Conservation (phyloP, 257 asterid genomes). For the Euphrasia confusa region DNA sequence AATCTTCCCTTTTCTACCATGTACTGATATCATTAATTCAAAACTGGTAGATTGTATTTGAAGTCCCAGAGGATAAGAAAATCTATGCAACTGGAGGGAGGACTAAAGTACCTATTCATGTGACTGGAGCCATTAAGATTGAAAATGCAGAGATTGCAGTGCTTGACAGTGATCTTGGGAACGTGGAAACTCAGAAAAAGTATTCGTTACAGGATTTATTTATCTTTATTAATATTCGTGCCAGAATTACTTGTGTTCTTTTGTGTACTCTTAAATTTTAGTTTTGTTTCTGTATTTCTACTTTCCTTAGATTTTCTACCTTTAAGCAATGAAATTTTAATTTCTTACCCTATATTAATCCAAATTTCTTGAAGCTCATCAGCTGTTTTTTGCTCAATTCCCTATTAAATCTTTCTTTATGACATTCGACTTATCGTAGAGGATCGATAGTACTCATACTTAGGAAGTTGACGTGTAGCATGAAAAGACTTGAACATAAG, state of each 20-base stretch:
- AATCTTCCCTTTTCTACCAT: conserved; percentile 12
- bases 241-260: too few relatives aligned
- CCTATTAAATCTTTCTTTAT: conserved; percentile 4
- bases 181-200: conserved; percentile 67
- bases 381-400: conserved; percentile 10
- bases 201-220: conserved; percentile 7
- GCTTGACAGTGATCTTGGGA: conserved; percentile 84
- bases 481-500: not conserved
- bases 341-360: not conserved
- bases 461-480: conserved; percentile 10
- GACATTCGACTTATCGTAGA: not conserved
- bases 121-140: conserved; percentile 64
- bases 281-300: too few relatives aligned
- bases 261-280: too few relatives aligned
- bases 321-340: too few relatives aligned
- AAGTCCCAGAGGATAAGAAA: conserved; percentile 67
- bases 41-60: conserved; percentile 55
- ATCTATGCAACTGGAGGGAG: conserved; percentile 84
- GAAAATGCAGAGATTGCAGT: conserved; percentile 65
- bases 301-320: too few relatives aligned
- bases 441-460: conserved; percentile 7
- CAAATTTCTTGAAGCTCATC: conserved; percentile 10
- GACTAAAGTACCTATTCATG: conserved; percentile 58
- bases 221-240: too few relatives aligned
- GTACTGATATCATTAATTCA: conserved; percentile 23